phyloP scores from a whole-genome alignment of 208 protist genomes.

The Strigomonas culicis region DNA sequence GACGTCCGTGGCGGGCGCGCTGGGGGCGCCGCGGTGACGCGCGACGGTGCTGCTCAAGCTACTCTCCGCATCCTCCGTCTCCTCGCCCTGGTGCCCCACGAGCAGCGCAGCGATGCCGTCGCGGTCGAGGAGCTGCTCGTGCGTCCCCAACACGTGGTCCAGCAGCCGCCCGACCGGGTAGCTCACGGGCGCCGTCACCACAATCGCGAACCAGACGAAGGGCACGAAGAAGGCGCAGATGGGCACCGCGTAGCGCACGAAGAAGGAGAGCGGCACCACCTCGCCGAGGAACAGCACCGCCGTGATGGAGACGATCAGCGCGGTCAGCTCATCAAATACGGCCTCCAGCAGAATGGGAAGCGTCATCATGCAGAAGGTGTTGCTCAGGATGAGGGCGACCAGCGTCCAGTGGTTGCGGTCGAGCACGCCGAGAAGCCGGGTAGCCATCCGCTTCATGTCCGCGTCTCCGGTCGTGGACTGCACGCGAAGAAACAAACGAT shows the following conservation, averaged over 20 bases:
- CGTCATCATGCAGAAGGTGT: constrained; percentile 69
- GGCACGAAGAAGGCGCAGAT: constrained; percentile 58
- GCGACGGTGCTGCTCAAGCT: background rate
- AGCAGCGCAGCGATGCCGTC: constrained; percentile 76
- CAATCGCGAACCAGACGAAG: constrained; percentile 66
- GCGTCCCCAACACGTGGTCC: constrained; percentile 65
- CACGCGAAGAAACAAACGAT: constrained; percentile 57
- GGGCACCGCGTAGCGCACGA: constrained; percentile 72
- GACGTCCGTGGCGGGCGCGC: background rate
- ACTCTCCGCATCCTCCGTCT: background rate
- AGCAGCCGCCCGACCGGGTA: constrained; percentile 79
- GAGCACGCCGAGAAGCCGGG: constrained; percentile 38
- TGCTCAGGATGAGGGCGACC: constrained; percentile 81
- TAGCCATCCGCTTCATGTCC: constrained; percentile 29
- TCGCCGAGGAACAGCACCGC: constrained; percentile 88
- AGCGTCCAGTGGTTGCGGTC: constrained; percentile 68
- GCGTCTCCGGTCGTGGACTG: constrained; percentile 42
- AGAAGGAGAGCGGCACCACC: constrained; percentile 90
- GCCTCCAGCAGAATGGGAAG: constrained; percentile 78
- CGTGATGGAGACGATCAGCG: constrained; percentile 81
- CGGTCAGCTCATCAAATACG: constrained; percentile 56
- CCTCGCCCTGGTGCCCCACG: constrained; percentile 27
- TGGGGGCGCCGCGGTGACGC: constrained; percentile 3
- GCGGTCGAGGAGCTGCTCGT: constrained; percentile 54
- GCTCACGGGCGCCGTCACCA: constrained; percentile 62